Percentiles rank a stretch among this genome's conserved stretches.
These are phyloP conservation scores for Pseudonitzschia multistriata DNA, from an alignment of 108 stramenopile species.

Conservation along the genomic window DNA sequence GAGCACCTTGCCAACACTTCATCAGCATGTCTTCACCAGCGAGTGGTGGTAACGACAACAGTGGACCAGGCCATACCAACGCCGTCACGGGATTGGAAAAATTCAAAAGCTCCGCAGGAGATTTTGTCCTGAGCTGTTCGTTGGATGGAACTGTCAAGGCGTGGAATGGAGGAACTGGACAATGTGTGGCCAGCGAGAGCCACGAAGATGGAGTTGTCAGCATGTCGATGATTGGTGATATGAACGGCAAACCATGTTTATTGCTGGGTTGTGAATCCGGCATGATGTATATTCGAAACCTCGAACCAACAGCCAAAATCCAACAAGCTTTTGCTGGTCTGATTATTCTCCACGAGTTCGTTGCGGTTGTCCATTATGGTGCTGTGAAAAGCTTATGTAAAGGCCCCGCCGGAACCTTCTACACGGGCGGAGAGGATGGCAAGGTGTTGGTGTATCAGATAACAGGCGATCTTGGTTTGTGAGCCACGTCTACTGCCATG, in stretches of 20 bases:
- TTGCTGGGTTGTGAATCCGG: slow-evolving; percentile 72
- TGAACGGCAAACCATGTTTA: slow-evolving; percentile 51
- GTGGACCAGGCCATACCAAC: slow-evolving; percentile 56
- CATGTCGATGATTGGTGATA: slow-evolving; percentile 68
- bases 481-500: neutral
- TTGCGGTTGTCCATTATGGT: slow-evolving; percentile 60
- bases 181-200: slow-evolving; percentile 68
- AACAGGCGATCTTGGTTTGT: slow-evolving; percentile 79
- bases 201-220: slow-evolving; percentile 78
- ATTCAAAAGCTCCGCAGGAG: slow-evolving; percentile 53
- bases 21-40: slow-evolving; percentile 41
- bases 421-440: slow-evolving; percentile 79
- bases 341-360: slow-evolving; percentile 44
- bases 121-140: slow-evolving; percentile 71
- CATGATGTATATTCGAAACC: slow-evolving; percentile 73
- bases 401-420: slow-evolving; percentile 81
- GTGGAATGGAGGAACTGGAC: slow-evolving; percentile 78
- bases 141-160: slow-evolving; percentile 84
- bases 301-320: slow-evolving; percentile 66
- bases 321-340: slow-evolving; percentile 55
- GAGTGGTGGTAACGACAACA: neutral
- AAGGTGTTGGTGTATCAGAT: slow-evolving; percentile 79
- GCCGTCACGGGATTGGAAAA: slow-evolving; percentile 59
- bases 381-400: slow-evolving; percentile 60
- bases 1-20: slow-evolving; percentile 44